These are phyloP conservation scores for Cryptosporidium andersoni DNA, from an alignment of 169 alveolate genomes.

Conservation along the genomic window DNA sequence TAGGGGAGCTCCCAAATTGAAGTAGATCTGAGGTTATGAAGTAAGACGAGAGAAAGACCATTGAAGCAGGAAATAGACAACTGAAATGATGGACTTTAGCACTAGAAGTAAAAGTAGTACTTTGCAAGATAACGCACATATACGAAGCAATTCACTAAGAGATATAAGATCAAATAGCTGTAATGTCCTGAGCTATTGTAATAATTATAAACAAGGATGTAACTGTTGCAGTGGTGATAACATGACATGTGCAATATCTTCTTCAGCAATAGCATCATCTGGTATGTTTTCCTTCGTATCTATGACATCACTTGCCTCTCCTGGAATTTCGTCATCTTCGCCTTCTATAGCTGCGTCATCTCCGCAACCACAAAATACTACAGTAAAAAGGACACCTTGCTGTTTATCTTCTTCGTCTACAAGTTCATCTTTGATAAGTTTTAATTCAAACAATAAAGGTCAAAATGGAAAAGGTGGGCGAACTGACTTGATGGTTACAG, in stretches of 20 bases:
- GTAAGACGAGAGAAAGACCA: not conserved
- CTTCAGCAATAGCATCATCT: slow-evolving; percentile 13
- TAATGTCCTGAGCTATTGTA: not conserved
- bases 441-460: too few species aligned
- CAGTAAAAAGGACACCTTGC: too few species aligned
- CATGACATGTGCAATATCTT: not conserved
- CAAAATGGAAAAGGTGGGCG: too few species aligned
- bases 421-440: too few species aligned
- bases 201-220: slow-evolving; percentile 23
- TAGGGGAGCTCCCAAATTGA: not conserved
- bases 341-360: not conserved
- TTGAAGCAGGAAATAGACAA: not conserved
- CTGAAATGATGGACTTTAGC: not conserved
- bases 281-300: slow-evolving; percentile 17
- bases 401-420: too few species aligned
- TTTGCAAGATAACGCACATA: slow-evolving; percentile 47
- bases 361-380: too few species aligned
- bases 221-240: slow-evolving; percentile 55
- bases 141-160: slow-evolving; percentile 1
- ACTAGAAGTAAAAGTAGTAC: not conserved
- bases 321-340: slow-evolving; percentile 46
- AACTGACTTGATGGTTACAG: too few species aligned
- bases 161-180: not conserved
- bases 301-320: slow-evolving; percentile 52
- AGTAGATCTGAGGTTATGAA: not conserved